Percentiles rank a stretch among this genome's conserved stretches.
Conservation (phyloP, 129 eudicot species). For the Flaveria brownii region DNA sequence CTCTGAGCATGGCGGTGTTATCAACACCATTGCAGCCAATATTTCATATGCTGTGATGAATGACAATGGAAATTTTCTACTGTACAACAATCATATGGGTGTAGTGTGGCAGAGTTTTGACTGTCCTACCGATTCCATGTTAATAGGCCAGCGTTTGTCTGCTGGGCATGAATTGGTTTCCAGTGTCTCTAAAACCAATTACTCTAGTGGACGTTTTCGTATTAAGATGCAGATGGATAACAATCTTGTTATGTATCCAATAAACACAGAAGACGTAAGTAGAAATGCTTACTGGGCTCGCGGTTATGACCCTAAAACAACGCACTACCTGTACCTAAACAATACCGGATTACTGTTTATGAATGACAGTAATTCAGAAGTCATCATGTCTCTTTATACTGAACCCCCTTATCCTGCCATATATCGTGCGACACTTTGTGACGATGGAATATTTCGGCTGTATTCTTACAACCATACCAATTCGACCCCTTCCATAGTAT, state of each 20-base stretch:
- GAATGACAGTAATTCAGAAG: neutral
- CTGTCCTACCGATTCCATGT: slow-evolving; percentile 43
- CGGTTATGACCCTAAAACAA: neutral
- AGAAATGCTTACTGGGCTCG: slow-evolving; percentile 16
- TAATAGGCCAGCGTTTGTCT: slow-evolving; percentile 36
- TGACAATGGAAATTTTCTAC: slow-evolving; percentile 37
- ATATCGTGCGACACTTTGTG: slow-evolving; percentile 26
- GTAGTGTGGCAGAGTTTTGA: slow-evolving; percentile 48
- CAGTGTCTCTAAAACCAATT: slow-evolving; percentile 22
- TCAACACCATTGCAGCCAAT: slow-evolving; percentile 14
- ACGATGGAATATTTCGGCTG: slow-evolving; percentile 36
- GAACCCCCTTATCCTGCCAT: neutral
- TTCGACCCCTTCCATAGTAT: neutral
- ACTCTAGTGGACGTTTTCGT: slow-evolving; percentile 36
- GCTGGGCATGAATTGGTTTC: slow-evolving; percentile 42
- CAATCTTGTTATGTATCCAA: slow-evolving; percentile 44
- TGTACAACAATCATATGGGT: neutral
- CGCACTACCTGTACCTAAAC: slow-evolving; percentile 21
- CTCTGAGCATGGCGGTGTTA: neutral
- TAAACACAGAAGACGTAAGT: neutral
- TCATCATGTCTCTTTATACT: neutral
- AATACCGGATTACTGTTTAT: slow-evolving; percentile 9
- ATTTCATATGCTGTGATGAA: slow-evolving; percentile 29
- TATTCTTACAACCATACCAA: slow-evolving; percentile 19
- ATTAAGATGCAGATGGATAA: slow-evolving; percentile 43